Base-by-base conservation (phyloP, 306 rosid species). In the Casuarina equisetifolia region DNA sequence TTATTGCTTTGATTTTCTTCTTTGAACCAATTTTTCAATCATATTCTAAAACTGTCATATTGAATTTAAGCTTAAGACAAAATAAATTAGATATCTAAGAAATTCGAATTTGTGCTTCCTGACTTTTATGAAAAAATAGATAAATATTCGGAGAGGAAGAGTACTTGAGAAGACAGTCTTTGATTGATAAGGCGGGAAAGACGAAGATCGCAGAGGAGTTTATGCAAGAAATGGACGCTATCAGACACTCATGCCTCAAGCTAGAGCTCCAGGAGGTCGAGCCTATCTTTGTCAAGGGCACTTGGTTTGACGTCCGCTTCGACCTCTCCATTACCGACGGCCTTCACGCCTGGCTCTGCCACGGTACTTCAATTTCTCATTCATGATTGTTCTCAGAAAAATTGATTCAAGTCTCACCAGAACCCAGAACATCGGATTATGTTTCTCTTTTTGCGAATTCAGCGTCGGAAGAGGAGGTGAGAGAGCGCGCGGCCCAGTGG, bases 401-500 rank as follows among this genome's bases (percentile, higher is more conserved):
- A 46, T 36, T 20, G 52, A 63, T 51, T 45, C 10, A 44, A 54
- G 66, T 32, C 58, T 74, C 42, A 81, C 57, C 48, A 58, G 36
- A 45, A 46, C 4, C 45, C 48, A 58, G 36, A 45, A 46, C 4
- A 32, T 72, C 69, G 36, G 9, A 67, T 63, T 80, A 10, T 39
- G 35, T 46, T 61, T 20, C 59, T 42, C 63, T 10, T 2, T 25
- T 15, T 44, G 8, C 45, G 17, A 54, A 72, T 49, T 76, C 79
- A 87, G 96, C 92, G 13, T 80, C 91, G 59, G 91, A 88, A 76
- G 96, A 92, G 35, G 91, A 90, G 36, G 93, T 92, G 49, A 83
- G 80, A 9, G 88, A 79, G 62, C 93, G 97, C 11, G 97, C 97
- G n/a, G 82, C 86, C 63, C 97, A 89, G 83, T 95, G 98, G 97